A percentile compares a stretch with the other conserved stretches of the same genome.
Conservation (phyloP, 495 filamentous ascomycete genomes). For the Achaetomiella virescens region DNA sequence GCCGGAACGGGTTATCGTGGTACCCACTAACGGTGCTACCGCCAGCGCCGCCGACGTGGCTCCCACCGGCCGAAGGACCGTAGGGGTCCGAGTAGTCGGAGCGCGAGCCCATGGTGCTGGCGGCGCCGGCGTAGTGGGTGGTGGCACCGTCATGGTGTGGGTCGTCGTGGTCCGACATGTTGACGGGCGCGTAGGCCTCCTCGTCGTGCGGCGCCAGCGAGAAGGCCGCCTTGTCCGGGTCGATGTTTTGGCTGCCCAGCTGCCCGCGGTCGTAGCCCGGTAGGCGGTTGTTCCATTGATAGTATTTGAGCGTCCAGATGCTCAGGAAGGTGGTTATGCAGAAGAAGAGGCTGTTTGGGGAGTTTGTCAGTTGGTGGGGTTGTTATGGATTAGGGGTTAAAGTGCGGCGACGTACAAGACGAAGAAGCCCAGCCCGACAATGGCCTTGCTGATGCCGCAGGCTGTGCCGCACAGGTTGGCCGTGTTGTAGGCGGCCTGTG, state of each 20-base stretch:
- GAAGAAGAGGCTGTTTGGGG: slow-evolving; percentile 60
- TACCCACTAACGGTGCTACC: slow-evolving; percentile 13
- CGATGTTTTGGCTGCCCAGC: slow-evolving; percentile 46
- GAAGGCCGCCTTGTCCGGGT: slow-evolving; percentile 54
- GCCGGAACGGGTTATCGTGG: slow-evolving; percentile 29
- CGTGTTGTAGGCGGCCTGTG: slow-evolving; percentile 61
- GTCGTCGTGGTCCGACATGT: slow-evolving; percentile 38
- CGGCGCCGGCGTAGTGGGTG: slow-evolving; percentile 10
- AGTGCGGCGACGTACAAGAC: slow-evolving; percentile 58
- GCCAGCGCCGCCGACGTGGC: slow-evolving; percentile 6
- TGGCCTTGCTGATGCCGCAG: slow-evolving; percentile 70
- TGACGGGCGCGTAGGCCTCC: slow-evolving; percentile 44
- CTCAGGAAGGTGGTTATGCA: slow-evolving; percentile 65
- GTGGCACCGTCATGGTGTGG: slow-evolving; percentile 2
- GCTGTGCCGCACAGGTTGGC: slow-evolving; percentile 42
- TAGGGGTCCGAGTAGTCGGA: slow-evolving; percentile 34
- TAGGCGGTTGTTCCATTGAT: slow-evolving; percentile 66
- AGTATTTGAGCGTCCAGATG: slow-evolving; percentile 71
- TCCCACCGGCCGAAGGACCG: slow-evolving; percentile 13
- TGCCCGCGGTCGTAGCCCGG: slow-evolving; percentile 55
- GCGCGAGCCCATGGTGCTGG: slow-evolving; percentile 3
- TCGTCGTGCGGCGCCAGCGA: slow-evolving; percentile 51
- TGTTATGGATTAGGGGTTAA: background rate
- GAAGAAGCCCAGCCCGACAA: slow-evolving; percentile 71
- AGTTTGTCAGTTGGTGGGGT: background rate